Evolutionary conservation across 208 protist species (phyloP), one percentile per base, ranked within the genome.

Genomic region (Wallacemonas rigidus): DNA sequence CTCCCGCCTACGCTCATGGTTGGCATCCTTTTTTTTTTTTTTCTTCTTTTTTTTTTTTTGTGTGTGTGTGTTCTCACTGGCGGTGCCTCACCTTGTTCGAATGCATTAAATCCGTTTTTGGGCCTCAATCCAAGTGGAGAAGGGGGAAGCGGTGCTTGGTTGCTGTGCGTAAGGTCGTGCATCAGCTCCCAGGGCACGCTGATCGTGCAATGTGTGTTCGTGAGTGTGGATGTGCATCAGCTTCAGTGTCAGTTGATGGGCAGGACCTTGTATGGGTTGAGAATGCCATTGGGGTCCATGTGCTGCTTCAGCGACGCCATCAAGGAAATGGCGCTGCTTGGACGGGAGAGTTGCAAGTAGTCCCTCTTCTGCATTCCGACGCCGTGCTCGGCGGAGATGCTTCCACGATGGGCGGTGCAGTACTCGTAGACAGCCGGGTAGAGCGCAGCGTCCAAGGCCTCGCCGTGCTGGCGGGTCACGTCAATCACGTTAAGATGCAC

Each of bases 241-340:
- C 6, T 17, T 62, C 35, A 62, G 14, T 8, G 7, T 40, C 72
- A 53, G 11, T 56, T 41, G 35, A 80, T 39, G 3, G 81, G 87
- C 17, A 98, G 71, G 17, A 98, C 83, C 78, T 99, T 98, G 80
- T 98, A 96, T 2, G 97, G 98, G 81, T 99, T 99, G 47, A 99
- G 79, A 71, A 99, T 98, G 26, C 91, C 88, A 45, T 98, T 96
- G 11, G 98, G 98, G 76, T 99, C 98, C 68, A 99, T 91, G 57
- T 91, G 67, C 14, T 61, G 15, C 83, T 99, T 99, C 44, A 99
- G 67, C 4, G 48, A 62, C 50, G 76, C 74, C 98, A 99, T 99
- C 41, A 98, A 51, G 7, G 81, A 67, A 38, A 99, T 93, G 3
- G 86, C 68, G n/a, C 58, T 67, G 1, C 58, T 17, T 1, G 76